Evolutionary conservation across 352 stramenopile species (phyloP), one percentile per base, ranked within the genome.

Genomic region (Pythium dissimile): DNA sequence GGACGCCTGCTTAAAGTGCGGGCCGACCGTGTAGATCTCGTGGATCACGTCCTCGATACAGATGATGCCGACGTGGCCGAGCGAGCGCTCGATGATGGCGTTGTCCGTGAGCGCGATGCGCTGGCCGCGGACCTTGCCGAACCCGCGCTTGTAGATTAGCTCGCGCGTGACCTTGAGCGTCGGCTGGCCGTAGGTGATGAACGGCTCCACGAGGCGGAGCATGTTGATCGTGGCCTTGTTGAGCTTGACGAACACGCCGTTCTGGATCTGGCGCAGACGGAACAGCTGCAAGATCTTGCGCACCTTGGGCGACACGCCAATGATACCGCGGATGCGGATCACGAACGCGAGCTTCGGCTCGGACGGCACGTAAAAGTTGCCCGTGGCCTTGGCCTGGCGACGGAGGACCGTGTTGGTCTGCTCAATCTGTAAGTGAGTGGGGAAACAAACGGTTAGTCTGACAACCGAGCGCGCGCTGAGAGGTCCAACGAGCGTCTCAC

Each of bases 211-310:
- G 24, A 99, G 87, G 69, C 96, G 93, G 56, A 99, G 91, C 97
- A 99, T 99, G 74, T 99, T 98, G 72, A 99, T 97, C 56, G 97
- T 99, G 51, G 97, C 95, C 84, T 98, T 98, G 90, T 99, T 99
- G 27, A 99, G 88, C 79, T 98, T 98, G 31, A 99, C 89, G 80
- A 99, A 99, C 42, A 98, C 96, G 54, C 95, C 96, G 80, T 99
- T 99, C 92, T 99, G 94, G 85, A 99, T 98, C 86, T 99, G 97
- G 67, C 97, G 95, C 62, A 99, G 91, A 87, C 97, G 96, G 72
- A 99, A 97, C 23, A 99, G 88, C 80, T 99, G 96, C 84, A 99
- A 84, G 67, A 99, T 98, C 89, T 99, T 99, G 82, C 86, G 86
- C 21, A 94, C 84, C 81, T 95, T 95, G 21, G 86, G 86, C 59